Evolutionary conservation across 768 basidiomycete genomes (phyloP).

Genomic region (Tulasnella sp.): DNA sequence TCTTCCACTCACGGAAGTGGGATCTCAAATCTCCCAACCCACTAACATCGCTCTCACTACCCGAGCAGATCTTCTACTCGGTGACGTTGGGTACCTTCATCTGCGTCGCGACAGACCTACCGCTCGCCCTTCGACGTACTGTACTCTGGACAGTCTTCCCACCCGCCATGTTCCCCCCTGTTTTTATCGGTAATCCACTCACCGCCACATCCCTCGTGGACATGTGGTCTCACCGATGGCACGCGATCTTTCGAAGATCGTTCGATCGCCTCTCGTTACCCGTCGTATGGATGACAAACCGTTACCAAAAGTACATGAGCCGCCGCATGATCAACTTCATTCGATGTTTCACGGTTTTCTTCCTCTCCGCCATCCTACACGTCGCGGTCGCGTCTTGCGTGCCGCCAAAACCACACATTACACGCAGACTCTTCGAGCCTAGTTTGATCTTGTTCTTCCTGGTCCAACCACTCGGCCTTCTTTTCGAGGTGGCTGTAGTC

Average conservation of each 20-base stretch:
- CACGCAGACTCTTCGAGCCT: not conserved
- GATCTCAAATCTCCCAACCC: not conserved
- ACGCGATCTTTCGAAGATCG: constrained; percentile 9
- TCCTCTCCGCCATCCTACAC: not conserved
- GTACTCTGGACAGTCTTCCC: not conserved
- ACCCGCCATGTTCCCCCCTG: constrained; percentile 1
- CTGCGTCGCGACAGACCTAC: not conserved
- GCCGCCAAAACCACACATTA: not conserved
- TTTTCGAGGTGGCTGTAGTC: constrained; percentile 2
- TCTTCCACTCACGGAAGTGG: not conserved
- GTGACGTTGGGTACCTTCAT: not conserved
- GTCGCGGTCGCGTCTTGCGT: not conserved
- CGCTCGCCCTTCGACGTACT: not conserved
- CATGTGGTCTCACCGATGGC: constrained; percentile 19
- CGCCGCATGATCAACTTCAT: not conserved
- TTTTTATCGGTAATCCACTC: constrained; percentile 8
- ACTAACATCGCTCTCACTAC: not conserved
- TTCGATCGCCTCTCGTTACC: constrained; percentile 11
- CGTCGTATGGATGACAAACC: not conserved
- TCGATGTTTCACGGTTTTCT: not conserved
- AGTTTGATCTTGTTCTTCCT: constrained; percentile 9
- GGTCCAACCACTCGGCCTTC: constrained; percentile 9
- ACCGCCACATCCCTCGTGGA: constrained; percentile 9
- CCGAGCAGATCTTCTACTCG: not conserved
- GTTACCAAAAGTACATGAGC: not conserved